Base-by-base conservation (phyloP, 768 basidiomycete genomes). In the Epithele typhae region DNA sequence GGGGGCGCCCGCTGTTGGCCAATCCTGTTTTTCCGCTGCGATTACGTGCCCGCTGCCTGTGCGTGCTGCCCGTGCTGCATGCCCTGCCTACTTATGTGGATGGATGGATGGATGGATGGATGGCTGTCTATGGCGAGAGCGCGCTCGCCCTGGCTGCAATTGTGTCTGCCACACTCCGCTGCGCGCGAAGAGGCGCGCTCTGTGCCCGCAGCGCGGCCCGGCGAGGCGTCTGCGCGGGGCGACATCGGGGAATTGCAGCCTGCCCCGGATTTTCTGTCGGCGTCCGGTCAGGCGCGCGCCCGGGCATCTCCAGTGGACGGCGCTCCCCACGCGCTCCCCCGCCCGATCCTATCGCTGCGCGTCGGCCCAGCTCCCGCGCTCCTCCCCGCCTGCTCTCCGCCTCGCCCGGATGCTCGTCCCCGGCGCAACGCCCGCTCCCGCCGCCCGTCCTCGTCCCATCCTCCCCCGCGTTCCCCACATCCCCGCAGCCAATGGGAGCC, bases 191-290 rank as follows among this genome's bases (percentile, higher is more conserved):
- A 32, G 15, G 5, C 24, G 22, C 37, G 19, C 25, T 27, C 30
- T 18, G 25, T 25, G n/a, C 46, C 9, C 32, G 38, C 40, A 45
- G 45, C 30, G 44, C 40, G 45, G 25, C 25, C 32, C 23, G 18
- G 25, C 25, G 14, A 1, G 23, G n/a, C 15, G 32, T 33, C 8
- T 17, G 19, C 5, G 10, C 42, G 42, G 42, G 22, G 3, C 21
- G 18, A 43, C 22, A 32, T 52, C 51, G 51, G 51, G 25, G 39
- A 40, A 52, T 40, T 18, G 39, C 27, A 7, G 27, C 25, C 38
- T 40, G 33, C 50, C 46, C 51, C 51, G 46, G 51, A 48, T 48
- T 52, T 52, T 48, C 46, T 36, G 33, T 42, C 41, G 46, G 46
- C 51, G 50, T 42, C 50, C 41, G 50, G 25, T 36, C 19, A 9